Evolutionary conservation across 2,329 filamentous ascomycete species (phyloP), one percentile per base, ranked within the genome.

Genomic region (Alternaria atra): DNA sequence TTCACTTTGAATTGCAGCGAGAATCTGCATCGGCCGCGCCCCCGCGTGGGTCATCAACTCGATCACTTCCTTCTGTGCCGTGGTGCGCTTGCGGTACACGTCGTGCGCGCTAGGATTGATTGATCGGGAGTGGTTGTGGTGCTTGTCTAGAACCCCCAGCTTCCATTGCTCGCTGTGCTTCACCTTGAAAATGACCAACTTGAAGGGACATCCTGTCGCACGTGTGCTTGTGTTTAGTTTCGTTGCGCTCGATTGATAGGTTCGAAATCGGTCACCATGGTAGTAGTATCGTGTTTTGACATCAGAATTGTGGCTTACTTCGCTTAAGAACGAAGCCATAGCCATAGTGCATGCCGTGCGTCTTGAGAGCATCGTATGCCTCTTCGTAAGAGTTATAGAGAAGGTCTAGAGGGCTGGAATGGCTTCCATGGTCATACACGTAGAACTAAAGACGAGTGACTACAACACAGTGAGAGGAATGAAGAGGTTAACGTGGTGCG

Each of bases 301-400:
- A 35, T 35, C 32, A 6, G 32, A 35, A 35, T 35, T 35, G 32
- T 35, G 32, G 32, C 13, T 35, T 35, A 35, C 32, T 35, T 6
- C 32, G 32, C 13, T 35, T 35, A 4, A 35, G 13, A 6, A 35
- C 32, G 15, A 35, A 35, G 32, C 32, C 12, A 37, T 65, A 65
- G 43, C 55, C 37, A 52, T 65, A 35, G 23, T 59, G 52, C 48
- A 61, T 61, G 39, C 59, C 40, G 46, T 65, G 52, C 39, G 30
- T 52, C 52, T 57, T 65, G 27, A 65, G 59, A 15, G 62, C 59
- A 37, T 60, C 27, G 46, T 59, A 62, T n/a, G 55, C 58, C 53
- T 65, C 62, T 59, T 58, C 52, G 54, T 65, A 62, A 17, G 62
- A 59, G 55, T 44, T 29, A 35, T 60, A 62, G 35, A 61, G 54